Evolutionary conservation across 208 protist species (phyloP).

Genomic region (Leptomonas pyrrhocoris): DNA sequence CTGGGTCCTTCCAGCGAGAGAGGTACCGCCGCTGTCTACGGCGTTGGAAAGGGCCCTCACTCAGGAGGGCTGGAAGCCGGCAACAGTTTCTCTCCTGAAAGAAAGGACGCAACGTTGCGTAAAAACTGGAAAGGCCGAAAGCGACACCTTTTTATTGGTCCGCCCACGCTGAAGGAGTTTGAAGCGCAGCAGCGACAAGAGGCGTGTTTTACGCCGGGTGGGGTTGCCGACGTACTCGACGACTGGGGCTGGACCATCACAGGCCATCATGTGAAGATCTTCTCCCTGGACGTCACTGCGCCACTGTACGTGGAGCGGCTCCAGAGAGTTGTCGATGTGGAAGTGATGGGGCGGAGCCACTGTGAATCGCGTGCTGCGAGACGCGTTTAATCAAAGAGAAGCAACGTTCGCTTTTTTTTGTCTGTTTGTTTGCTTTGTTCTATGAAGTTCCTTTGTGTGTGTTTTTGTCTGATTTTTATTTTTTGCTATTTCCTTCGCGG

Average conservation of each 20-base stretch:
- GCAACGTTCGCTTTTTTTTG: not conserved
- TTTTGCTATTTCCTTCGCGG: not conserved
- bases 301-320: constrained; percentile 75
- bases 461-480: not conserved
- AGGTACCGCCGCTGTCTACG: not conserved
- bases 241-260: constrained; percentile 86
- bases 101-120: not conserved
- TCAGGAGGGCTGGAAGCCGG: not conserved
- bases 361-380: not conserved
- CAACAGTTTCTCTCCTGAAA: not conserved
- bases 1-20: constrained; percentile 4
- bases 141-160: constrained; percentile 7
- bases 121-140: not conserved
- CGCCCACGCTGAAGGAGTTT: constrained; percentile 19
- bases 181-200: constrained; percentile 27
- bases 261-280: constrained; percentile 71
- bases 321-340: constrained; percentile 37
- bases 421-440: not conserved
- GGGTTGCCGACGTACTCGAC: constrained; percentile 39
- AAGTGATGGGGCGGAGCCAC: constrained; percentile 19
- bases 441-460: not conserved
- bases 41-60: not conserved
- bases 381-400: not conserved
- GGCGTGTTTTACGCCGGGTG: constrained; percentile 21
- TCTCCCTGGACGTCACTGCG: constrained; percentile 59